A percentile compares a stretch with the other conserved stretches of the same genome.
Conservation (phyloP, 306 rosid genomes). For the Cucurbita moschata region DNA sequence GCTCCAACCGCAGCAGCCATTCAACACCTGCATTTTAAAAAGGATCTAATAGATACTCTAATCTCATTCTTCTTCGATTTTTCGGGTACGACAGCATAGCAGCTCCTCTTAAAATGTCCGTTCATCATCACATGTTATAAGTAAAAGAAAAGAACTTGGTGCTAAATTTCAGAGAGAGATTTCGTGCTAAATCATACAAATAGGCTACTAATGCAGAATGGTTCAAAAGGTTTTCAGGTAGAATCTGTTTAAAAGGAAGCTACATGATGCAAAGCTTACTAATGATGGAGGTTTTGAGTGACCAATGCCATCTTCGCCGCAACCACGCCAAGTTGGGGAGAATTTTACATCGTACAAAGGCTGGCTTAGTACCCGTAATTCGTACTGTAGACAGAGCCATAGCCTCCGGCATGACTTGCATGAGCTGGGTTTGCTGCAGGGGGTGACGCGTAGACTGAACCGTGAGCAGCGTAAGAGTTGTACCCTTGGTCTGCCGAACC, state of each 20-base stretch:
- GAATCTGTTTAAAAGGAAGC: neutral
- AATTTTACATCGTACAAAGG: neutral
- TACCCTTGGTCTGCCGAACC: slow-evolving; percentile 62
- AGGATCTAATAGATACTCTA: neutral
- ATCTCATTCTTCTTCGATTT: neutral
- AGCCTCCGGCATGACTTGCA: slow-evolving; percentile 39
- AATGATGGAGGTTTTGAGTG: neutral
- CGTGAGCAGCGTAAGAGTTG: slow-evolving; percentile 54
- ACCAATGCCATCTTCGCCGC: too few relatives aligned
- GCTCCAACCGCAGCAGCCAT: too few relatives aligned
- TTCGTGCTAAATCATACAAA: slow-evolving; percentile 3
- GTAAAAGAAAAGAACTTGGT: neutral
- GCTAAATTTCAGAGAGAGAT: neutral
- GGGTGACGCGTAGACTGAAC: slow-evolving; percentile 70
- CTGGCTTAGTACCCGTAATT: slow-evolving; percentile 68
- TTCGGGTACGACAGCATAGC: neutral
- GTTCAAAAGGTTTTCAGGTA: too few relatives aligned
- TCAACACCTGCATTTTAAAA: too few relatives aligned
- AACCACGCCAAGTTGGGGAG: neutral
- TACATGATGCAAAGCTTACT: slow-evolving; percentile 5
- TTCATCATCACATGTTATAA: neutral
- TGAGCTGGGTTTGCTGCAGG: slow-evolving; percentile 61
- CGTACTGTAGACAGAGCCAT: slow-evolving; percentile 65
- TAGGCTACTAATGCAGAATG: neutral
- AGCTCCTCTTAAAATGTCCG: neutral